phyloP scores from a whole-genome alignment of 306 rosid species.

The Trifolium repens region DNA sequence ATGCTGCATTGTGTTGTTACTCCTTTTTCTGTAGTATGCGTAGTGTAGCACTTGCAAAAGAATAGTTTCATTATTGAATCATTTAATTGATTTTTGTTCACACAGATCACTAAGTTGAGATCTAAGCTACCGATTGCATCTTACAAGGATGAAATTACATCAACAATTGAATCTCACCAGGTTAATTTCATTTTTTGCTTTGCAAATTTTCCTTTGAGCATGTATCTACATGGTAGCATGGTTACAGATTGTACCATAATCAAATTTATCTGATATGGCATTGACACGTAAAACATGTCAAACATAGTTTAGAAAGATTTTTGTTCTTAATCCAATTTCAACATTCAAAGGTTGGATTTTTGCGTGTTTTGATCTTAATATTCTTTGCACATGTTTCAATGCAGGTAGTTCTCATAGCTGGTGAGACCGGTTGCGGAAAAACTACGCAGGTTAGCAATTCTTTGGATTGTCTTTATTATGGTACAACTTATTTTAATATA shows the following conservation, averaged over 20 bases:
- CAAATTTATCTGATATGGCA: slow-evolving; percentile 24
- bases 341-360: slow-evolving; percentile 37
- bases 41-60: slow-evolving; percentile 21
- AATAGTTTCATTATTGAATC: slow-evolving; percentile 32
- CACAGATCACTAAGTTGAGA: slow-evolving; percentile 62
- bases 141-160: slow-evolving; percentile 71
- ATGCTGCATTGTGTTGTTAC: slow-evolving; percentile 32
- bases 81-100: slow-evolving; percentile 39
- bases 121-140: slow-evolving; percentile 85
- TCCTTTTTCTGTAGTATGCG: slow-evolving; percentile 34
- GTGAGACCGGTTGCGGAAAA: slow-evolving; percentile 99
- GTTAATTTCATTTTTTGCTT: slow-evolving; percentile 48
- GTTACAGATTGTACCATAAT: slow-evolving; percentile 38
- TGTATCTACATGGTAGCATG: slow-evolving; percentile 23
- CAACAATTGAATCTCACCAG: slow-evolving; percentile 86
- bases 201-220: slow-evolving; percentile 21
- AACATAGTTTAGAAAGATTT: slow-evolving; percentile 20
- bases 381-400: slow-evolving; percentile 44
- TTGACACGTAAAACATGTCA: slow-evolving; percentile 35
- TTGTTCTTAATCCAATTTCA: slow-evolving; percentile 33
- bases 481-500: slow-evolving; percentile 44
- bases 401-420: slow-evolving; percentile 92
- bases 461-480: slow-evolving; percentile 52
- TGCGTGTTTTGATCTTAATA: slow-evolving; percentile 39
- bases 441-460: slow-evolving; percentile 88